Evolutionary conservation across 1,284 basidiomycete genomes (phyloP).

Genomic region (Coniferiporia sulphurascens): DNA sequence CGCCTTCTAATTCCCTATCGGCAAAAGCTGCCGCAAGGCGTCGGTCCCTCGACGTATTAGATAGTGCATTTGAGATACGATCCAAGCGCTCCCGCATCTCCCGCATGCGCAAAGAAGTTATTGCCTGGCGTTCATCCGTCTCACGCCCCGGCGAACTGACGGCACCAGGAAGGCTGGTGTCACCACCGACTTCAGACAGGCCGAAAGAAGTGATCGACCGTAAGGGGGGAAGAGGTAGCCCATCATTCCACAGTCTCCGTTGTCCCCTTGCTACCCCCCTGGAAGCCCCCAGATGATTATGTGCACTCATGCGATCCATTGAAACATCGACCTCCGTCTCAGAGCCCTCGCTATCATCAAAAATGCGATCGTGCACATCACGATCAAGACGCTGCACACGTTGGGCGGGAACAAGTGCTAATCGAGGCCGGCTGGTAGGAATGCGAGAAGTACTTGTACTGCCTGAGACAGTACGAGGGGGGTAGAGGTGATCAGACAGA

Average conservation of each 20-base stretch:
- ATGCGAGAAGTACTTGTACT: not conserved
- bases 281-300: not conserved
- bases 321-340: conserved; percentile 10
- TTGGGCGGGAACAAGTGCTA: not conserved
- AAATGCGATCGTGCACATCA: not conserved
- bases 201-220: not conserved
- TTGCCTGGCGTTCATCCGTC: not conserved
- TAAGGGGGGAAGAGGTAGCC: not conserved
- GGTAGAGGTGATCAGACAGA: not conserved
- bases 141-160: not conserved
- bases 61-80: not conserved
- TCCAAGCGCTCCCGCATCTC: not conserved
- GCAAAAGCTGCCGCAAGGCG: not conserved
- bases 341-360: conserved; percentile 2
- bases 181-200: not conserved
- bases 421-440: not conserved
- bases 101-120: not conserved
- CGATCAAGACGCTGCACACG: not conserved
- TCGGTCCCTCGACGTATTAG: not conserved
- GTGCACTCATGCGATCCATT: not conserved
- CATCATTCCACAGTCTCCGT: not conserved
- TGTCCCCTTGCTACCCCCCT: not conserved
- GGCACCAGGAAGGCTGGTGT: not conserved
- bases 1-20: not conserved
- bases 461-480: not conserved